A percentile compares a stretch with the other conserved stretches of the same genome.
Conservation (phyloP, 495 filamentous ascomycete species). For the Lophiostoma macrostomum region DNA sequence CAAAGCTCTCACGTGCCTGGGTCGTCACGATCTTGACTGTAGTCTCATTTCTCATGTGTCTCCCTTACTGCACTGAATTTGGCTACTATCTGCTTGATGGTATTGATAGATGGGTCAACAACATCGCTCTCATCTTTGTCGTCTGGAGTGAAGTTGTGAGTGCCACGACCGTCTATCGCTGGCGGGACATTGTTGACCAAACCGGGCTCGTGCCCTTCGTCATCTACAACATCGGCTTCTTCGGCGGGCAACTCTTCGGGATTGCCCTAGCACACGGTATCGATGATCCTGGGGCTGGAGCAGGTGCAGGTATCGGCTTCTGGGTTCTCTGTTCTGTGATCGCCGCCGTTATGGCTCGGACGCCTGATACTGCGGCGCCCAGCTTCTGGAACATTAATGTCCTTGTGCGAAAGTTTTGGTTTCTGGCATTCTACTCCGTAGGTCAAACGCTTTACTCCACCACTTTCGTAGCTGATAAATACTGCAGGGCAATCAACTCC, state of each 20-base stretch:
- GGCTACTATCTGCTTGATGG: slow-evolving; percentile 19
- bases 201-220: slow-evolving; percentile 36
- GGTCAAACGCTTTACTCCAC: neutral
- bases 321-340: slow-evolving; percentile 1
- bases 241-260: slow-evolving; percentile 41
- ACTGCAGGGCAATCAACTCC: slow-evolving; percentile 16
- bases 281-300: slow-evolving; percentile 25
- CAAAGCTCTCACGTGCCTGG: neutral
- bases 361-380: slow-evolving; percentile 30
- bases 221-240: slow-evolving; percentile 39
- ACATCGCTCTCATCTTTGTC: slow-evolving; percentile 14
- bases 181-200: slow-evolving; percentile 37
- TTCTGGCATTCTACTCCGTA: slow-evolving; percentile 19
- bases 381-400: slow-evolving; percentile 39
- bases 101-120: slow-evolving; percentile 21
- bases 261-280: slow-evolving; percentile 39
- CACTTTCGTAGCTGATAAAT: neutral
- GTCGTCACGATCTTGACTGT: slow-evolving; percentile 10
- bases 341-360: slow-evolving; percentile 28
- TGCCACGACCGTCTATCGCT: slow-evolving; percentile 20
- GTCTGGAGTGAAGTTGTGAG: slow-evolving; percentile 15
- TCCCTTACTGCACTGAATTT: slow-evolving; percentile 24
- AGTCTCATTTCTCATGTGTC: slow-evolving; percentile 9
- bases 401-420: slow-evolving; percentile 23
- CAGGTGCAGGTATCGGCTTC: slow-evolving; percentile 39